Percentiles rank a stretch among this genome's conserved stretches.
phyloP scores from a whole-genome alignment of 1,284 basidiomycete genomes.

The Irpex sp. region DNA sequence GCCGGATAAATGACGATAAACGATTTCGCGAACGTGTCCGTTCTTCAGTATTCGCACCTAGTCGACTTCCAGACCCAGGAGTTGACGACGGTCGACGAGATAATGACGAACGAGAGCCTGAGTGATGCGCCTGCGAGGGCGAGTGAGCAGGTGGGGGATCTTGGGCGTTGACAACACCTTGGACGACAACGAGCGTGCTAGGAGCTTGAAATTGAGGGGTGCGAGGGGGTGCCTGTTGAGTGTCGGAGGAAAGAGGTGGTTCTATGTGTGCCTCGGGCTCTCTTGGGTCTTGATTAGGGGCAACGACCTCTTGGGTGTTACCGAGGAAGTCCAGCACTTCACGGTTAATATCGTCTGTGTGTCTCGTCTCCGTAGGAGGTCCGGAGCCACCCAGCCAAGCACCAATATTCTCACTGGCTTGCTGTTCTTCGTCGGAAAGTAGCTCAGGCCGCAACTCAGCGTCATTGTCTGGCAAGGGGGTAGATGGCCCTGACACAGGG shows the following conservation, averaged over 20 bases:
- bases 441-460: neutral
- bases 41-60: conserved; percentile 11
- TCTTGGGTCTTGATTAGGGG: neutral
- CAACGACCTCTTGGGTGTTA: conserved; percentile 1
- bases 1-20: conserved; percentile 25
- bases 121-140: conserved; percentile 12
- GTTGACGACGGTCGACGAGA: conserved; percentile 17
- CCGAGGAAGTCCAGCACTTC: conserved; percentile 17
- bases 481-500: neutral
- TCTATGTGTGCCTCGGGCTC: neutral
- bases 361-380: neutral
- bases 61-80: conserved; percentile 6
- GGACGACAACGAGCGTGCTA: conserved; percentile 74
- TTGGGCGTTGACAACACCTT: conserved; percentile 71
- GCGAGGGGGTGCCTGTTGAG: conserved; percentile 13
- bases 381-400: conserved; percentile 9
- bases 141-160: conserved; percentile 8
- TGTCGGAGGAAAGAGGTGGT: conserved; percentile 10
- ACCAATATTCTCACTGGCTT: conserved; percentile 9
- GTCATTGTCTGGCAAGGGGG: neutral
- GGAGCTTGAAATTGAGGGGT: conserved; percentile 60
- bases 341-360: conserved; percentile 14
- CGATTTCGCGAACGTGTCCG: conserved; percentile 18
- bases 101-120: conserved; percentile 9
- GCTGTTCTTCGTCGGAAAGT: conserved; percentile 2